Conservation (phyloP, 768 basidiomycete genomes). For the Pisolithus albus region DNA sequence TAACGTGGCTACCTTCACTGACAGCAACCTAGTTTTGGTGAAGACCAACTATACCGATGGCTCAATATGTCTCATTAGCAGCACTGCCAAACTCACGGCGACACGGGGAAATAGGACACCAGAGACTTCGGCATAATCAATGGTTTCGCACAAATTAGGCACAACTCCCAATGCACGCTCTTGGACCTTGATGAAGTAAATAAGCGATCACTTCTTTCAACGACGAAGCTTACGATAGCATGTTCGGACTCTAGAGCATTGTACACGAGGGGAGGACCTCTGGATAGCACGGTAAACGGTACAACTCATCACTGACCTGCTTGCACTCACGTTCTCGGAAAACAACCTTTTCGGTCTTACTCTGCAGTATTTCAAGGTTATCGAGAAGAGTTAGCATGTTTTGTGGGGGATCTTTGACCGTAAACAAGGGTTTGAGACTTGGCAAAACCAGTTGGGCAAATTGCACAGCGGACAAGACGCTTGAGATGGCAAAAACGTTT, state of each 20-base stretch:
- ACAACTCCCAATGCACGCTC: constrained; percentile 82
- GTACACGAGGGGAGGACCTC: constrained; percentile 97
- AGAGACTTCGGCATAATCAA: constrained; percentile 94
- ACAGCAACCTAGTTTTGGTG: constrained; percentile 81
- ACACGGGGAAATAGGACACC: constrained; percentile 86
- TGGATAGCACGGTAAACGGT: constrained; percentile 26
- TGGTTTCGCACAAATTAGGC: constrained; percentile 83
- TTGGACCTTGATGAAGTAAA: constrained; percentile 60
- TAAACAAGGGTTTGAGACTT: constrained; percentile 83
- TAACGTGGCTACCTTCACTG: constrained; percentile 87
- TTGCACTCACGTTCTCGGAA: constrained; percentile 78
- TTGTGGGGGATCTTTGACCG: constrained; percentile 90
- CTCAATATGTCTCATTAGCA: background rate
- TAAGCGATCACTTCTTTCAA: constrained; percentile 3
- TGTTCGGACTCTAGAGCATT: constrained; percentile 96
- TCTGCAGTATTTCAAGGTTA: constrained; percentile 79
- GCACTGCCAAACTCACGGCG: constrained; percentile 50
- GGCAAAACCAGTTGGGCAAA: constrained; percentile 81
- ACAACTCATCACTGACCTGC: background rate
- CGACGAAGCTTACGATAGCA: constrained; percentile 46
- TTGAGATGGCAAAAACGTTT: constrained; percentile 88
- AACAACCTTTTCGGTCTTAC: constrained; percentile 77
- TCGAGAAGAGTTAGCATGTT: constrained; percentile 94
- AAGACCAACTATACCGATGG: constrained; percentile 67
- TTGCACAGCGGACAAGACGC: constrained; percentile 65